These are phyloP conservation scores for Grosmannia clavigera DNA, from an alignment of 2,329 filamentous ascomycete genomes.

Conservation along the genomic window DNA sequence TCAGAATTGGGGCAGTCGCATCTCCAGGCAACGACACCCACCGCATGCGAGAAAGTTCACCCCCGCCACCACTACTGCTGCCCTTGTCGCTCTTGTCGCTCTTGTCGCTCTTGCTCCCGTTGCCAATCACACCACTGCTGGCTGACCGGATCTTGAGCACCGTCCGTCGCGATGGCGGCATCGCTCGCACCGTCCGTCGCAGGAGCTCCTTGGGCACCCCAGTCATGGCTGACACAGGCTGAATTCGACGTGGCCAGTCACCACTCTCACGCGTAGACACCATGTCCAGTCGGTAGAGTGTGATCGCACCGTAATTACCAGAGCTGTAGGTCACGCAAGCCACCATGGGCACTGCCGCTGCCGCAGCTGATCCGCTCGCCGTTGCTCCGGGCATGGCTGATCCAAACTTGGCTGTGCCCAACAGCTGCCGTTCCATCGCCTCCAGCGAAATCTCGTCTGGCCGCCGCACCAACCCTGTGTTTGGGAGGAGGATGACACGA, in stretches of 20 bases:
- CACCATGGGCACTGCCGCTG: conserved; percentile 6
- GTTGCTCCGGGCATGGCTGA: background rate
- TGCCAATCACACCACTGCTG: background rate
- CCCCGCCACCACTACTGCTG: background rate
- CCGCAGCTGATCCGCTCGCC: background rate
- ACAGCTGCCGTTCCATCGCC: conserved; percentile 11
- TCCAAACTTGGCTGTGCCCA: conserved; percentile 11
- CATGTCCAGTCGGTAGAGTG: conserved; percentile 13
- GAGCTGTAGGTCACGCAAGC: conserved; percentile 11
- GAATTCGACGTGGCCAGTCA: conserved; percentile 12
- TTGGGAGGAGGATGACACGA: conserved; percentile 11
- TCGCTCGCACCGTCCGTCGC: conserved; percentile 8
- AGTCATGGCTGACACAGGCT: conserved; percentile 11
- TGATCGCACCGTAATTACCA: conserved; percentile 9
- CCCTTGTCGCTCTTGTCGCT: background rate
- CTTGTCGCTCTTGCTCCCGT: background rate
- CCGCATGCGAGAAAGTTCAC: background rate
- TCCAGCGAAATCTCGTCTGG: conserved; percentile 11
- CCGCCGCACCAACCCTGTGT: background rate
- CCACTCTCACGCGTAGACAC: background rate
- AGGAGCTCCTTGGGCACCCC: conserved; percentile 13
- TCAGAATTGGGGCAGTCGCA: conserved; percentile 4
- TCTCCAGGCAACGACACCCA: conserved; percentile 10
- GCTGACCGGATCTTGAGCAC: conserved; percentile 5
- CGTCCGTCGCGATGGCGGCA: conserved; percentile 10